A percentile compares a stretch with the other conserved stretches of the same genome.
Conservation (phyloP, 805 yeast genomes). For the Candida chilensis region DNA sequence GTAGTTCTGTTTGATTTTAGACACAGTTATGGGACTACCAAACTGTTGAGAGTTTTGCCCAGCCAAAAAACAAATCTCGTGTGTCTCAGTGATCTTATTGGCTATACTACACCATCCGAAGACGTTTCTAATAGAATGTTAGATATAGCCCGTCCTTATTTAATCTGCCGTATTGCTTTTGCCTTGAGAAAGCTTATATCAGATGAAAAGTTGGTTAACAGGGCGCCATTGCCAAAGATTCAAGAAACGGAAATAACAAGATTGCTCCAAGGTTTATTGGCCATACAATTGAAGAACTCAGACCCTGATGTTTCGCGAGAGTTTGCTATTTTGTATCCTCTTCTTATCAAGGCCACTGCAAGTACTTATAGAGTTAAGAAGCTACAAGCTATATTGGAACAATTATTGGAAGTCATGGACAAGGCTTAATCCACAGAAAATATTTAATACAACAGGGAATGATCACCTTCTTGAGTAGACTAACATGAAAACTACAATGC, state of each 20-base stretch:
- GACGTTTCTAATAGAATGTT: slow-evolving; percentile 14
- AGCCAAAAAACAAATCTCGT: slow-evolving; percentile 40
- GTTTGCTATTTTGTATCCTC: slow-evolving; percentile 1
- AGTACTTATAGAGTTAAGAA: not conserved
- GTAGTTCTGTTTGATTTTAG: slow-evolving; percentile 33
- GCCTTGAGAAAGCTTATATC: slow-evolving; percentile 55
- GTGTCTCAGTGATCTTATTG: slow-evolving; percentile 48
- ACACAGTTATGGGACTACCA: slow-evolving; percentile 56
- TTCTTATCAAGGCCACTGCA: not conserved
- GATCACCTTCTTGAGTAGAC: too few relatives aligned
- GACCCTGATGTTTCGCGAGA: not conserved
- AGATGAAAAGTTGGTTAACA: slow-evolving; percentile 49
- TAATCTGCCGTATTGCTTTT: slow-evolving; percentile 50
- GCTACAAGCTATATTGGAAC: slow-evolving; percentile 1
- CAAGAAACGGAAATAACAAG: slow-evolving; percentile 54
- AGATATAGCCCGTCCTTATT: slow-evolving; percentile 29
- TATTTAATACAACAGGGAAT: too few relatives aligned
- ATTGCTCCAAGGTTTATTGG: slow-evolving; percentile 31
- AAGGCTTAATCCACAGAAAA: too few relatives aligned
- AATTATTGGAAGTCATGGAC: not conserved
- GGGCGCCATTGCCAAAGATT: slow-evolving; percentile 56
- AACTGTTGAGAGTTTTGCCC: slow-evolving; percentile 29
- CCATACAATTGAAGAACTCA: not conserved
- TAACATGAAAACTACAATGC: too few relatives aligned
- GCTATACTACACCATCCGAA: slow-evolving; percentile 12